Conservation (phyloP, 2,329 filamentous ascomycete genomes). For the Pyrenochaeta sp. region DNA sequence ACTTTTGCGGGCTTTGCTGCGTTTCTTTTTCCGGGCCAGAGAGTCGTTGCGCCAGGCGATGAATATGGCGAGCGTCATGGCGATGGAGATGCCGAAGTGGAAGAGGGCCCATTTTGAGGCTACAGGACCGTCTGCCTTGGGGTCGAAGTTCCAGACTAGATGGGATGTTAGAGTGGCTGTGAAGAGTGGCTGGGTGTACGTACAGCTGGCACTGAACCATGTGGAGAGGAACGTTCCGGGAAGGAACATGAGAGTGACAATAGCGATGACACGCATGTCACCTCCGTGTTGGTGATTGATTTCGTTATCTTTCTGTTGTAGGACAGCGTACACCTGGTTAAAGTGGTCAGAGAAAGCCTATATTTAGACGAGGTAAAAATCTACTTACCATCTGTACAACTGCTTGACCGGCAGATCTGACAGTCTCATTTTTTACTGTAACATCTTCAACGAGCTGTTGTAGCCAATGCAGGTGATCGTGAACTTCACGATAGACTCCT, state of each 20-base stretch:
- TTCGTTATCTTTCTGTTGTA: slow-evolving; percentile 28
- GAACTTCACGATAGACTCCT: neutral
- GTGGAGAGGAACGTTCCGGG: slow-evolving; percentile 30
- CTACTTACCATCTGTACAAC: slow-evolving; percentile 1
- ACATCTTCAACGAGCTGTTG: slow-evolving; percentile 2
- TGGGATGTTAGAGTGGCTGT: neutral
- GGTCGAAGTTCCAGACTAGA: slow-evolving; percentile 4
- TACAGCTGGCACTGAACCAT: slow-evolving; percentile 18
- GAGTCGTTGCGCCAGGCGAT: slow-evolving; percentile 5
- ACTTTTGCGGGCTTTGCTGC: neutral
- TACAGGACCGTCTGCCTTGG: neutral
- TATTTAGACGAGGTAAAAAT: neutral
- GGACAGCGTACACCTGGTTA: slow-evolving; percentile 26
- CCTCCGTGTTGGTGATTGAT: slow-evolving; percentile 26
- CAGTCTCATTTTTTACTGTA: slow-evolving; percentile 2
- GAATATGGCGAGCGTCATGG: slow-evolving; percentile 1
- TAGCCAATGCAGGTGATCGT: slow-evolving; percentile 1
- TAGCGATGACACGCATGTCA: slow-evolving; percentile 34
- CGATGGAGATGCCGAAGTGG: slow-evolving; percentile 1
- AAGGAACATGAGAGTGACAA: slow-evolving; percentile 29
- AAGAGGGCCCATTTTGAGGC: neutral
- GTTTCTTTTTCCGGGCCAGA: neutral
- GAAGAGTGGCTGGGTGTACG: neutral
- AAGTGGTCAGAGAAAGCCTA: neutral
- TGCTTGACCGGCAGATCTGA: slow-evolving; percentile 1